Conservation (phyloP, 2,329 filamentous ascomycete species). For the Bipolaris gigantea region DNA sequence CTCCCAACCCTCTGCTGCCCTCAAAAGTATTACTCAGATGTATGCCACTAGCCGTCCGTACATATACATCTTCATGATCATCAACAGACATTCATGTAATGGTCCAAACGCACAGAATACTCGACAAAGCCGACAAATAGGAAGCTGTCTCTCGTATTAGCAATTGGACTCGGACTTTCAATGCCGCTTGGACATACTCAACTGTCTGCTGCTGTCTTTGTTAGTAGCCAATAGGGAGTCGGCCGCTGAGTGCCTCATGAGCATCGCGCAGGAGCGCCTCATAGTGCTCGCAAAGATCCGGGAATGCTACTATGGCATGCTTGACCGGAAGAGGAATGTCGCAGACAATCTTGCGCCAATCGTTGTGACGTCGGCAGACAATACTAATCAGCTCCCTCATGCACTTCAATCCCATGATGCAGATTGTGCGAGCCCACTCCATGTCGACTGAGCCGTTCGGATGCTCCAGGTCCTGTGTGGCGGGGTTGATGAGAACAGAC, state of each 20-base stretch:
- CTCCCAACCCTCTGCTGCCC: background rate
- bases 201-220: background rate
- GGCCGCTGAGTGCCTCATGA: constrained; percentile 22
- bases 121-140: background rate
- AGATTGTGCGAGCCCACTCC: constrained; percentile 19
- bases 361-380: constrained; percentile 18
- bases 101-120: background rate
- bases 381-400: constrained; percentile 25
- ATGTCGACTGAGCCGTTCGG: constrained; percentile 27
- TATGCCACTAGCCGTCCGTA: background rate
- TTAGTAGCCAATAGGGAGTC: constrained; percentile 22
- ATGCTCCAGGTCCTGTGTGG: constrained; percentile 28
- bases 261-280: constrained; percentile 23
- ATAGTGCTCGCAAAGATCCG: constrained; percentile 24
- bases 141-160: background rate
- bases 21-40: background rate
- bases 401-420: constrained; percentile 20
- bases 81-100: background rate
- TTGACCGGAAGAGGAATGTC: constrained; percentile 26
- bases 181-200: background rate
- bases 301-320: constrained; percentile 21
- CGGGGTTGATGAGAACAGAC: constrained; percentile 30
- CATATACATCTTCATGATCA: background rate
- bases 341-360: constrained; percentile 25
- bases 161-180: background rate